phyloP scores from a whole-genome alignment of 176 grass and related monocot genomes.

The Avena sativa region DNA sequence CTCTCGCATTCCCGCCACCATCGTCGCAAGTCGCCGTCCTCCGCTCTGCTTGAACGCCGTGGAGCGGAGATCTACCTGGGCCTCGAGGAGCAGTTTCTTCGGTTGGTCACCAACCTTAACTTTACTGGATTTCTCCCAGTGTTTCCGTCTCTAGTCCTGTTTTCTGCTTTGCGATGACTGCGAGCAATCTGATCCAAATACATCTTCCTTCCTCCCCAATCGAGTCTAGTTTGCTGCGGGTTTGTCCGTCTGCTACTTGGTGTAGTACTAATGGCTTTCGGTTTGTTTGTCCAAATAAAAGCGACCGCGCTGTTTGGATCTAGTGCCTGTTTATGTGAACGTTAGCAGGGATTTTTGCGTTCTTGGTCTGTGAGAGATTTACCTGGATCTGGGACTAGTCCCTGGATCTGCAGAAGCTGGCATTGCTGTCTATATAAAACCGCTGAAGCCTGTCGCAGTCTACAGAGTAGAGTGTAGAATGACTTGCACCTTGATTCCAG shows the following conservation, averaged over 20 bases:
- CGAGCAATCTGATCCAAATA: neutral
- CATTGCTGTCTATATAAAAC: constrained; percentile 19
- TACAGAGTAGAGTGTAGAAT: constrained; percentile 1
- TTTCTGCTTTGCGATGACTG: neutral
- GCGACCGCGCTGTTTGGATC: neutral
- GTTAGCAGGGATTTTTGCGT: neutral
- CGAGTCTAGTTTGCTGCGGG: neutral
- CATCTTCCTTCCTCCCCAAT: neutral
- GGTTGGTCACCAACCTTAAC: constrained; percentile 20
- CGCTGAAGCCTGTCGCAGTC: neutral
- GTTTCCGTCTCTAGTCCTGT: neutral
- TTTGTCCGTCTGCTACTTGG: neutral
- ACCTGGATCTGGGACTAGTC: constrained; percentile 34
- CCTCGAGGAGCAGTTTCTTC: neutral
- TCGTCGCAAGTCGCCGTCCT: neutral
- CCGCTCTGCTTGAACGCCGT: neutral
- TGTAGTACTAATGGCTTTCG: neutral
- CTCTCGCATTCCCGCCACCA: constrained; percentile 10
- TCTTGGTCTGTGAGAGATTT: constrained; percentile 19
- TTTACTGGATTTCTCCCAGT: constrained; percentile 9
- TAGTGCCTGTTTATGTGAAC: neutral
- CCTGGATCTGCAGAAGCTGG: constrained; percentile 29
- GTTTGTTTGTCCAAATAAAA: neutral
- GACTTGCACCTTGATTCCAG: neutral
- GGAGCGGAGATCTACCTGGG: constrained; percentile 18